Conservation (phyloP, 2,329 filamentous ascomycete species). For the Colletotrichum sojae region DNA sequence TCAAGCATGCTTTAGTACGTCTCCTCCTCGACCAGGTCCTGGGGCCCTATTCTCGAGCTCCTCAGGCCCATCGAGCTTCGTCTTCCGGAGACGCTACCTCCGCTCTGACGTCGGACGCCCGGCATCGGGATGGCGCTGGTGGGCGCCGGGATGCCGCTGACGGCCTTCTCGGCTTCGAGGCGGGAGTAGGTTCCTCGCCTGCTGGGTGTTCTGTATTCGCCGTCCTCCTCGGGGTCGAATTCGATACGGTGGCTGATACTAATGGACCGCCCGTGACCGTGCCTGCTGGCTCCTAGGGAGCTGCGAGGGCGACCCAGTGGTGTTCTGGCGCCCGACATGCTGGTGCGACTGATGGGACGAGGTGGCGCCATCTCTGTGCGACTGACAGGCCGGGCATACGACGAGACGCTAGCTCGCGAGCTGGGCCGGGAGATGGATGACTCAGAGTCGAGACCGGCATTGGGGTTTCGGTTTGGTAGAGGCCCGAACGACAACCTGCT, state of each 20-base stretch:
- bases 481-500: slow-evolving; percentile 75
- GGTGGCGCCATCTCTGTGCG: slow-evolving; percentile 68
- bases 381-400: slow-evolving; percentile 68
- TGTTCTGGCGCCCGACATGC: slow-evolving; percentile 72
- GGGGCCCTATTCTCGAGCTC: slow-evolving; percentile 45
- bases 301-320: slow-evolving; percentile 79
- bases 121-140: slow-evolving; percentile 64
- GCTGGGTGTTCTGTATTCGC: slow-evolving; percentile 65
- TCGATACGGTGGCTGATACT: slow-evolving; percentile 69
- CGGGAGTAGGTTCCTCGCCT: slow-evolving; percentile 68
- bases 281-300: slow-evolving; percentile 69
- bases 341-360: slow-evolving; percentile 76
- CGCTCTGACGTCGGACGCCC: slow-evolving; percentile 59
- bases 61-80: slow-evolving; percentile 55
- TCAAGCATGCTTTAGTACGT: slow-evolving; percentile 60
- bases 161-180: slow-evolving; percentile 57
- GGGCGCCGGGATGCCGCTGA: slow-evolving; percentile 57
- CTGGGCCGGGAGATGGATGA: slow-evolving; percentile 75
- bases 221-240: slow-evolving; percentile 60
- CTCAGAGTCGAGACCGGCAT: slow-evolving; percentile 54
- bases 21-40: slow-evolving; percentile 67
- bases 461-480: slow-evolving; percentile 69
- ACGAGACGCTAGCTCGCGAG: slow-evolving; percentile 77
- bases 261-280: slow-evolving; percentile 65
- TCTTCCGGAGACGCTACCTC: slow-evolving; percentile 44